A percentile compares a stretch with the other conserved stretches of the same genome.
Evolutionary conservation across 441 rosid species (phyloP).

Genomic region (Populus hybrid): DNA sequence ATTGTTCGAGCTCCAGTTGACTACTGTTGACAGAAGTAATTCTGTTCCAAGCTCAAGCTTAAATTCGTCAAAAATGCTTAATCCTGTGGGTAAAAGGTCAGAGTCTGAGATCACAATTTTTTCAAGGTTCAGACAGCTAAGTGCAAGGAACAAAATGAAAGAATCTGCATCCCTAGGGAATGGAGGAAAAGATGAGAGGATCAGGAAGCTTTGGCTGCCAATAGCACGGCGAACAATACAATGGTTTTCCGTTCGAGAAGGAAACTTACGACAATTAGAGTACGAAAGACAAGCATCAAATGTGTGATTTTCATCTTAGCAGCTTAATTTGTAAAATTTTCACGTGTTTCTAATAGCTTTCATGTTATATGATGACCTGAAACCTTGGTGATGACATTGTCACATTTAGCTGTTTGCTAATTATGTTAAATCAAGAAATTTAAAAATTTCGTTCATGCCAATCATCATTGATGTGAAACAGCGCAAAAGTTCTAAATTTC

Average conservation of each 20-base stretch:
- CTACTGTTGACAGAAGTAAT: conserved; percentile 11
- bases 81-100: conserved; percentile 32
- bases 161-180: conserved; percentile 12
- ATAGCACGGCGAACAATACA: conserved; percentile 44
- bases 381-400: neutral
- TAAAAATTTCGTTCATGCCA: no score
- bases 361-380: neutral
- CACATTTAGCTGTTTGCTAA: neutral
- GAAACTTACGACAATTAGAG: conserved; percentile 11
- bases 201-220: conserved; percentile 45
- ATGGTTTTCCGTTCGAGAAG: conserved; percentile 43
- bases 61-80: conserved; percentile 19
- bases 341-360: neutral
- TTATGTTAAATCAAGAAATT: neutral
- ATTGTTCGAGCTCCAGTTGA: conserved; percentile 20
- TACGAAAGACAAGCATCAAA: conserved; percentile 10
- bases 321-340: neutral
- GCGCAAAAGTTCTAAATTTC: no score
- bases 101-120: conserved; percentile 42
- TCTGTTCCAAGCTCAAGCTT: conserved; percentile 14
- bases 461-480: no score
- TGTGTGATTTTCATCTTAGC: conserved; percentile 10
- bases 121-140: conserved; percentile 32
- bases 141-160: conserved; percentile 6
- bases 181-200: conserved; percentile 30